These are phyloP conservation scores for Butyriboletus appendiculatus DNA, from an alignment of 1,284 basidiomycete species.

Conservation along the genomic window DNA sequence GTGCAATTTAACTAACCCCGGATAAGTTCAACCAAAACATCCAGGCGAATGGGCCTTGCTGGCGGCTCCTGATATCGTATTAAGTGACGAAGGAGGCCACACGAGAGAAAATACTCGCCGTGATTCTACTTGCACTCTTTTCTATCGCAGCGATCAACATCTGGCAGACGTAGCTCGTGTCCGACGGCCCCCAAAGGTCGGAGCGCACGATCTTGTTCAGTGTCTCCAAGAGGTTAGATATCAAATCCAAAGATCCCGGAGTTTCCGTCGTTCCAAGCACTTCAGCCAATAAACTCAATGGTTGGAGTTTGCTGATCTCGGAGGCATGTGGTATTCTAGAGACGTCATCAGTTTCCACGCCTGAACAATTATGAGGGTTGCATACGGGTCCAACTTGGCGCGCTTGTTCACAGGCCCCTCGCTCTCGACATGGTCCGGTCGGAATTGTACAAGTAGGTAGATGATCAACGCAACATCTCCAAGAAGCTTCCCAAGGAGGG, in stretches of 20 bases:
- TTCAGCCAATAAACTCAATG: slow-evolving; percentile 69
- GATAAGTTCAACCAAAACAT: slow-evolving; percentile 86
- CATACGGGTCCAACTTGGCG: slow-evolving; percentile 59
- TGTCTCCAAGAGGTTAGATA: slow-evolving; percentile 75
- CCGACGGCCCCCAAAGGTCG: slow-evolving; percentile 49
- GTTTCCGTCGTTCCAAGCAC: slow-evolving; percentile 64
- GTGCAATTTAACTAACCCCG: slow-evolving; percentile 53
- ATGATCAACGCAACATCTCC: slow-evolving; percentile 54
- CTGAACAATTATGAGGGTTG: slow-evolving; percentile 1
- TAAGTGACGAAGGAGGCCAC: slow-evolving; percentile 5
- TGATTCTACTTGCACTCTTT: slow-evolving; percentile 63
- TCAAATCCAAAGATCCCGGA: slow-evolving; percentile 69
- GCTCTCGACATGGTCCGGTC: slow-evolving; percentile 43
- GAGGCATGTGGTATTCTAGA: slow-evolving; percentile 19
- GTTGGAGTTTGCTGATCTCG: slow-evolving; percentile 42
- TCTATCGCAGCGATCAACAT: slow-evolving; percentile 83
- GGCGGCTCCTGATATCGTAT: slow-evolving; percentile 41
- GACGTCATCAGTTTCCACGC: background rate
- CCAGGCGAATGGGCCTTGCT: slow-evolving; percentile 62
- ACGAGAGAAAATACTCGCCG: slow-evolving; percentile 39
- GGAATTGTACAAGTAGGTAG: slow-evolving; percentile 58
- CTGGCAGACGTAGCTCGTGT: slow-evolving; percentile 83
- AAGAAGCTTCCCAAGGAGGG: slow-evolving; percentile 49
- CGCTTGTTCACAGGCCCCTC: slow-evolving; percentile 61
- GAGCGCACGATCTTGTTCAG: slow-evolving; percentile 63